phyloP scores from a whole-genome alignment of 1,284 basidiomycete genomes.

The Ustilago nuda region DNA sequence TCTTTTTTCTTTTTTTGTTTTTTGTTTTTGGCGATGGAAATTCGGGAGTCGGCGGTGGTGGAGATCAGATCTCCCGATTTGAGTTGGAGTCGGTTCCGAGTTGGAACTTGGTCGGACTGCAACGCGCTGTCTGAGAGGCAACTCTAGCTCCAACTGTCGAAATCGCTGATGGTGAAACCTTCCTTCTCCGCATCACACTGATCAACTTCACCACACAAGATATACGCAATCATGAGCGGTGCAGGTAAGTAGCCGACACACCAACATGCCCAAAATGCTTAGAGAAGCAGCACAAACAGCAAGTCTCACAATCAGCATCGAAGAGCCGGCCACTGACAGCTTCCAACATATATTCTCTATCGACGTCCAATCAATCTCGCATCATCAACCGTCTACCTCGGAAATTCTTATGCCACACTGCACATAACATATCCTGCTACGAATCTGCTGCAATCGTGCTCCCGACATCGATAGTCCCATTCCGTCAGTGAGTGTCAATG shows the following conservation, averaged over 20 bases:
- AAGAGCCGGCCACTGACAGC: constrained; percentile 11
- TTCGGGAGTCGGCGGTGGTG: constrained; percentile 6
- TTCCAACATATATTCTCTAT: not conserved
- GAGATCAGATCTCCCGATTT: constrained; percentile 31
- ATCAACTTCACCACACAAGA: constrained; percentile 23
- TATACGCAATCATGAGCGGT: constrained; percentile 42
- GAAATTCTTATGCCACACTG: no score
- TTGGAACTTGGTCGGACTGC: constrained; percentile 20
- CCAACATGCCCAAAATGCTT: no score
- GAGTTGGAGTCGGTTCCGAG: constrained; percentile 35
- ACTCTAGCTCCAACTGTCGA: not conserved
- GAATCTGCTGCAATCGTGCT: not conserved
- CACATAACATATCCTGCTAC: no score
- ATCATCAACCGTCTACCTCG: not conserved
- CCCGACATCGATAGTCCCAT: constrained; percentile 34
- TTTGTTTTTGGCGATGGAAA: not conserved
- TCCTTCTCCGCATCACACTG: constrained; percentile 14
- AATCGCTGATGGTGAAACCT: not conserved
- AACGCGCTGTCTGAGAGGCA: constrained; percentile 11
- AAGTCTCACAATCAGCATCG: not conserved
- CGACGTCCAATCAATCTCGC: not conserved
- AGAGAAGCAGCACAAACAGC: not conserved
- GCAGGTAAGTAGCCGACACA: constrained; percentile 27
- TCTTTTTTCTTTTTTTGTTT: not conserved
- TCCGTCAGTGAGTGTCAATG: constrained; percentile 44